phyloP scores from a whole-genome alignment of 345 rosid genomes.

The Acer yangbiense region DNA sequence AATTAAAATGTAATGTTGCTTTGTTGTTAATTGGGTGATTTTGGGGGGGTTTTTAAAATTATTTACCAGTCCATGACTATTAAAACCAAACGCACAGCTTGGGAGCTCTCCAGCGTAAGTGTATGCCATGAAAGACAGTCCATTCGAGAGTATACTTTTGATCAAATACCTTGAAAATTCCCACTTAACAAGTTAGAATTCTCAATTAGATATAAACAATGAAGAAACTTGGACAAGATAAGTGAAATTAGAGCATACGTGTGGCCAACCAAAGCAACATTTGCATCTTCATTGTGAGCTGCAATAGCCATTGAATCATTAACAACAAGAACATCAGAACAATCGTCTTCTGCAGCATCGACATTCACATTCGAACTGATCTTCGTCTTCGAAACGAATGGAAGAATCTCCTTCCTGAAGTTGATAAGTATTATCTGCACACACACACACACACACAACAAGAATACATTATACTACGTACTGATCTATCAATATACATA shows the following conservation, averaged over 20 bases:
- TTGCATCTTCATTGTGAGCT: conserved; percentile 67
- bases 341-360: conserved; percentile 38
- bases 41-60: neutral
- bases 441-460: neutral
- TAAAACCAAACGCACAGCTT: conserved; percentile 67
- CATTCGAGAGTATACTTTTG: conserved; percentile 41
- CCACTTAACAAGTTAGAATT: neutral
- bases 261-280: conserved; percentile 54
- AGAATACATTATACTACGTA: neutral
- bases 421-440: conserved; percentile 56
- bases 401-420: conserved; percentile 70
- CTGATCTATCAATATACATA: neutral
- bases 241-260: conserved; percentile 36
- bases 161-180: conserved; percentile 39
- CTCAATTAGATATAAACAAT: neutral
- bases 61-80: conserved; percentile 51
- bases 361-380: neutral
- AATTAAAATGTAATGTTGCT: neutral
- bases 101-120: conserved; percentile 74
- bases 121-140: conserved; percentile 44
- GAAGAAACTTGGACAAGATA: neutral
- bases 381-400: conserved; percentile 45
- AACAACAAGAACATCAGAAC: conserved; percentile 56
- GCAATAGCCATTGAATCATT: conserved; percentile 48
- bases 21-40: neutral